phyloP scores from a whole-genome alignment of 176 grass and related monocot species.

The Aegilops tauschii region DNA sequence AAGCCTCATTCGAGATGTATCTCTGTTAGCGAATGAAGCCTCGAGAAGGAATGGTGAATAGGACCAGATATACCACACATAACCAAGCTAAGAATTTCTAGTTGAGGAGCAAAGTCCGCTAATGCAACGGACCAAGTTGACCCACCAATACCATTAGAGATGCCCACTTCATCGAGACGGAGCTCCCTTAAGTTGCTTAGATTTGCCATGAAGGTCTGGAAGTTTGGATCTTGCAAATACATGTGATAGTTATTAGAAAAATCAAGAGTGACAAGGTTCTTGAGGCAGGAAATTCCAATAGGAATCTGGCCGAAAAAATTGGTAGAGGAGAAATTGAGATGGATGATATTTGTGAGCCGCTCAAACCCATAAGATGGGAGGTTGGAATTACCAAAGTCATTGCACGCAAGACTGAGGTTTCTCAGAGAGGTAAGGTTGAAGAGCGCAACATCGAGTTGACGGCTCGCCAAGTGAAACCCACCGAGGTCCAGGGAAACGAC shows the following conservation, averaged over 20 bases:
- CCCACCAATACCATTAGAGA: neutral
- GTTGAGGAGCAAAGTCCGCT: slow-evolving; percentile 12
- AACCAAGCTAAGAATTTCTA: slow-evolving; percentile 20
- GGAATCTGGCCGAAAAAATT: neutral
- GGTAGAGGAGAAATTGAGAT: slow-evolving; percentile 18
- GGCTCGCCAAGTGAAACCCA: neutral
- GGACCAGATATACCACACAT: neutral
- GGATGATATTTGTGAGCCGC: neutral
- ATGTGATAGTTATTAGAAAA: neutral
- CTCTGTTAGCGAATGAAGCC: neutral
- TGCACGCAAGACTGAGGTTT: neutral
- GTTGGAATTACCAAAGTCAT: neutral
- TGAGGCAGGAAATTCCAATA: neutral
- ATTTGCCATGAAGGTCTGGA: slow-evolving; percentile 24
- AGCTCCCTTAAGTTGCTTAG: slow-evolving; percentile 38
- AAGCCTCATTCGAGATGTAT: no score
- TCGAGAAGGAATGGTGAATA: slow-evolving; percentile 6
- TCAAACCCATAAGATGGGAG: neutral
- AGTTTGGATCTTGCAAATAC: neutral
- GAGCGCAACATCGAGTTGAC: neutral
- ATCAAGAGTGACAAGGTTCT: slow-evolving; percentile 24
- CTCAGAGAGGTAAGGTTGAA: slow-evolving; percentile 28
- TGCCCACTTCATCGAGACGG: neutral
- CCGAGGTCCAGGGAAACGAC: slow-evolving; percentile 22
- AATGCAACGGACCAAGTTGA: slow-evolving; percentile 17